phyloP scores from a whole-genome alignment of 257 asterid genomes.

The Nicotiana paniculata region DNA sequence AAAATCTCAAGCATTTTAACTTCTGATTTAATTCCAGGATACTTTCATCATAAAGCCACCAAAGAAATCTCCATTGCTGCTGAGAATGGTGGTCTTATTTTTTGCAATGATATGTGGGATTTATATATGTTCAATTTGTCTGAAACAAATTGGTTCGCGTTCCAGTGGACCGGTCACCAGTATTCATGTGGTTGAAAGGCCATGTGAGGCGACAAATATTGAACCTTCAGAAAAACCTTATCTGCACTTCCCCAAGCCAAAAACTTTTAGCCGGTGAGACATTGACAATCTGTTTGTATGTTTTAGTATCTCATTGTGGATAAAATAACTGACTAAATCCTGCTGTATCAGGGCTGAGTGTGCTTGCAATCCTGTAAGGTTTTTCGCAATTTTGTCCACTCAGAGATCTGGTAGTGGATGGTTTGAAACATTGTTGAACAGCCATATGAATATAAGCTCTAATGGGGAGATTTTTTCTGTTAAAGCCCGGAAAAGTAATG shows the following conservation, averaged over 20 bases:
- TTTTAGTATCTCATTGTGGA: not conserved
- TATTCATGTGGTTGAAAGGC: slow-evolving; percentile 39
- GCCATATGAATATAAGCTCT: slow-evolving; percentile 79
- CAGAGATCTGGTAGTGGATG: slow-evolving; percentile 98
- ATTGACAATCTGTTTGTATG: not conserved
- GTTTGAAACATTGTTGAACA: slow-evolving; percentile 84
- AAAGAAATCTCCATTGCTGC: slow-evolving; percentile 54
- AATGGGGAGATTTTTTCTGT: slow-evolving; percentile 93
- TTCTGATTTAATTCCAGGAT: slow-evolving; percentile 52
- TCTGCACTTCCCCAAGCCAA: slow-evolving; percentile 71
- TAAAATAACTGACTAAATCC: slow-evolving; percentile 3
- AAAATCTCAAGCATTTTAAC: not conserved
- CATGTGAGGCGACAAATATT: slow-evolving; percentile 39
- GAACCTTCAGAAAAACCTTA: slow-evolving; percentile 56
- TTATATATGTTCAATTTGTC: slow-evolving; percentile 63
- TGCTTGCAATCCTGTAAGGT: slow-evolving; percentile 70
- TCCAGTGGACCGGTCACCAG: slow-evolving; percentile 27
- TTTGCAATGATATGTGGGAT: slow-evolving; percentile 75
- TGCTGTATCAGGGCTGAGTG: slow-evolving; percentile 65
- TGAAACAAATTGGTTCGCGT: slow-evolving; percentile 49
- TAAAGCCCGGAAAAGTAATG: slow-evolving; percentile 57
- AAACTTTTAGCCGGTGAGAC: slow-evolving; percentile 66
- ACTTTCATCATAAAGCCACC: slow-evolving; percentile 44
- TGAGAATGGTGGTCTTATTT: slow-evolving; percentile 68
- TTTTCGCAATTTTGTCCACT: slow-evolving; percentile 78